Percentiles rank a stretch among this genome's conserved stretches.
Conservation (phyloP, 2,329 filamentous ascomycete species). For the Dothistroma septosporum region DNA sequence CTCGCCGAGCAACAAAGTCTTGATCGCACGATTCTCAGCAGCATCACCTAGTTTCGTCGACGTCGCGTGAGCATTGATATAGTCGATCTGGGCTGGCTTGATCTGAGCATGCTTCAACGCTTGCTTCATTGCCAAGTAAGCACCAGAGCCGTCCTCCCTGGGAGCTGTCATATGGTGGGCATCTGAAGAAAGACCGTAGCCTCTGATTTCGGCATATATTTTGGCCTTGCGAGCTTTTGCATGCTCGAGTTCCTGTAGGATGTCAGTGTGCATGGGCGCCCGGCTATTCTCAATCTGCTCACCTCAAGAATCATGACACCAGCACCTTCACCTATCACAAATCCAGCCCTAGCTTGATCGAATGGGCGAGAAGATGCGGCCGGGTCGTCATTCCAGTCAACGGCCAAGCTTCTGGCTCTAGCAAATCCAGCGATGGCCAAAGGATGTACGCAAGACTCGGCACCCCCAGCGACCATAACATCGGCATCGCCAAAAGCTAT, state of each 20-base stretch:
- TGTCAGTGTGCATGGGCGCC: conserved; percentile 10
- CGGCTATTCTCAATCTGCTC: conserved; percentile 11
- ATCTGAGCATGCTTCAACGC: conserved; percentile 70
- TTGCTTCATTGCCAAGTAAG: conserved; percentile 76
- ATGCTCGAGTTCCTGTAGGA: conserved; percentile 68
- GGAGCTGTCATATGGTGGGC: conserved; percentile 93
- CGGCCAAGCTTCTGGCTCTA: conserved; percentile 78
- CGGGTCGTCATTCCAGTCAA: conserved; percentile 71
- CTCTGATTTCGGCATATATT: conserved; percentile 84
- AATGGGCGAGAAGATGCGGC: conserved; percentile 76
- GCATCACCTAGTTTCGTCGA: conserved; percentile 80
- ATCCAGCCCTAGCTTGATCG: conserved; percentile 72
- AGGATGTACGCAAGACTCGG: conserved; percentile 94
- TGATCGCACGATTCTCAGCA: conserved; percentile 82
- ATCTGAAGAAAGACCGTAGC: conserved; percentile 87
- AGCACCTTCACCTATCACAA: conserved; percentile 90
- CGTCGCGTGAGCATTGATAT: conserved; percentile 94
- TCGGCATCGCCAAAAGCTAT: conserved; percentile 88
- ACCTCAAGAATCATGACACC: conserved; percentile 81
- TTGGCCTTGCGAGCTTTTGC: conserved; percentile 71
- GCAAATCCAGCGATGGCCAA: conserved; percentile 89
- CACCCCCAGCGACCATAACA: conserved; percentile 92
- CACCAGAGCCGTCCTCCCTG: conserved; percentile 74
- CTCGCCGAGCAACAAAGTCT: conserved; percentile 67
- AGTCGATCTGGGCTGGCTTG: conserved; percentile 69